A percentile compares a stretch with the other conserved stretches of the same genome.
Evolutionary conservation across 257 asterid species (phyloP).

Genomic region (Solanum pennellii): DNA sequence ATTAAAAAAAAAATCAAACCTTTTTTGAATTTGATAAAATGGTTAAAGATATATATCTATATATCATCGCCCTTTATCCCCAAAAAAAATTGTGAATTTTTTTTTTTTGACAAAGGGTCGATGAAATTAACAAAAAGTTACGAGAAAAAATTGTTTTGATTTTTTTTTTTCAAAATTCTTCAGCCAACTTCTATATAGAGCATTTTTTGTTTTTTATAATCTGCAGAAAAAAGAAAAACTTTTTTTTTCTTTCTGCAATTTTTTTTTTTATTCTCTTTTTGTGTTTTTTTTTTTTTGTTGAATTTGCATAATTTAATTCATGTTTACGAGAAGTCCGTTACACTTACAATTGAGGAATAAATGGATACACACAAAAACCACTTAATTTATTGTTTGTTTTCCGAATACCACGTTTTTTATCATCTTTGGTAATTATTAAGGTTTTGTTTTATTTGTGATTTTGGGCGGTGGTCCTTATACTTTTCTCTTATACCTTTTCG

Average conservation of each 20-base stretch:
- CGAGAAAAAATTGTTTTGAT: neutral
- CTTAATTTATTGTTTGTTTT: neutral
- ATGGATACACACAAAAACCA: neutral
- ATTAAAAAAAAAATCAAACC: neutral
- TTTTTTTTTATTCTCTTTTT: neutral
- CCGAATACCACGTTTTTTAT: neutral
- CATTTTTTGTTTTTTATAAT: neutral
- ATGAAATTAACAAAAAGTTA: neutral
- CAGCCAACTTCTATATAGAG: neutral
- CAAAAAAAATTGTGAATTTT: neutral
- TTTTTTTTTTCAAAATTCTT: neutral
- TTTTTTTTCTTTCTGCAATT: neutral
- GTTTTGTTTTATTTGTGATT: neutral
- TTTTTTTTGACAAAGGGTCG: neutral
- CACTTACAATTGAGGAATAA: neutral
- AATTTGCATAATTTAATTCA: neutral
- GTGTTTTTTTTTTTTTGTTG: neutral
- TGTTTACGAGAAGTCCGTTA: neutral
- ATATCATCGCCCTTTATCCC: neutral
- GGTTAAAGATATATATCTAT: neutral
- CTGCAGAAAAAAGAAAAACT: neutral
- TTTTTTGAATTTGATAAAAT: neutral
- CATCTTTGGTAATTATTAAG: neutral
- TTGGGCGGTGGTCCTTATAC: neutral
- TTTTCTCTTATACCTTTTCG: neutral